Percentiles rank a stretch among this genome's conserved stretches.
phyloP scores from a whole-genome alignment of 805 yeast species.

The Torulaspora gathmanii region DNA sequence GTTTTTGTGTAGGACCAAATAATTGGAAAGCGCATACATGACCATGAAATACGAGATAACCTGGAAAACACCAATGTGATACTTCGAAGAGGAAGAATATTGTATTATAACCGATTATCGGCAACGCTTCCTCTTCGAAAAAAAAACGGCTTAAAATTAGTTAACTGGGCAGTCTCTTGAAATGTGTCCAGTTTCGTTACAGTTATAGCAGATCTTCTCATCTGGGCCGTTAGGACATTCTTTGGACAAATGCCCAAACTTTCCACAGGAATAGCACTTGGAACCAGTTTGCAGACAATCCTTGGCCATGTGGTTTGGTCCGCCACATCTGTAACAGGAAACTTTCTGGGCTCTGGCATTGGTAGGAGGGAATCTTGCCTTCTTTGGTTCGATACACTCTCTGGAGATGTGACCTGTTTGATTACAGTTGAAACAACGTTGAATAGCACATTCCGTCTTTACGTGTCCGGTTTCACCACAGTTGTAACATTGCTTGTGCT shows the following conservation, averaged over 20 bases:
- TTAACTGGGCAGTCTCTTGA: constrained; percentile 63
- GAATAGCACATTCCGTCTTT: constrained; percentile 72
- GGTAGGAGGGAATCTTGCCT: constrained; percentile 24
- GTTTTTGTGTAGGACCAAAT: constrained; percentile 8
- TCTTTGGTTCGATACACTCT: constrained; percentile 56
- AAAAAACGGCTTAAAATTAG: constrained; percentile 2
- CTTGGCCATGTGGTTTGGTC: constrained; percentile 89
- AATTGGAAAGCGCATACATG: constrained; percentile 5
- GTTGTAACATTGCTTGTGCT: constrained; percentile 85
- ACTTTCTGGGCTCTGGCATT: constrained; percentile 22
- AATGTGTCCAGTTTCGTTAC: constrained; percentile 71
- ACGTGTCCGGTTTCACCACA: constrained; percentile 91
- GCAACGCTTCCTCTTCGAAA: no score
- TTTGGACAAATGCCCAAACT: constrained; percentile 81
- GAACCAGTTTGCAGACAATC: constrained; percentile 74
- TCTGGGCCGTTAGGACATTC: constrained; percentile 63
- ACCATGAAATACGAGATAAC: not conserved
- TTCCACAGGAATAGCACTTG: constrained; percentile 92
- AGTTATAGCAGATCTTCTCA: constrained; percentile 46
- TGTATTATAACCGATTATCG: not conserved
- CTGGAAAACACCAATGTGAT: not conserved
- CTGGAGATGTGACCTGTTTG: constrained; percentile 79
- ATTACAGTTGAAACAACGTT: constrained; percentile 77
- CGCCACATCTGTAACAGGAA: constrained; percentile 86
- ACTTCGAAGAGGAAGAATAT: not conserved